Conservation (phyloP, 228 moss, liverwort and hornwort genomes). For the Sphagnum magellanicum region DNA sequence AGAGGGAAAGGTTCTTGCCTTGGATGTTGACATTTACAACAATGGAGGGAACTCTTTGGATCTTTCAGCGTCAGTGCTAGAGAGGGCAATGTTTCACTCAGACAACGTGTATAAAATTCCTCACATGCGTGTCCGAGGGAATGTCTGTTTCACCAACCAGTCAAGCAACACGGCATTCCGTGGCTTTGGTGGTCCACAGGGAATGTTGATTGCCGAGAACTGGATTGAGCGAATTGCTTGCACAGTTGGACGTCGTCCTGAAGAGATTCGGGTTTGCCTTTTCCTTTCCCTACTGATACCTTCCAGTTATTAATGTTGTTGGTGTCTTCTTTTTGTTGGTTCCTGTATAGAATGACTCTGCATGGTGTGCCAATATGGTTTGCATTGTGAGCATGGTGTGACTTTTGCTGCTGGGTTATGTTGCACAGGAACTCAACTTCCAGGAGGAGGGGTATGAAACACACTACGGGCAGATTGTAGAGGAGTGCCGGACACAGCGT, state of each 20-base stretch:
- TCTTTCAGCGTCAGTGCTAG: slow-evolving; percentile 79
- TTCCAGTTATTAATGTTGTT: not conserved
- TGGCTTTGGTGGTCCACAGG: slow-evolving; percentile 97
- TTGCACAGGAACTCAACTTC: slow-evolving; percentile 72
- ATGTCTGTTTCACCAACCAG: slow-evolving; percentile 65
- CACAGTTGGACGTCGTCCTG: slow-evolving; percentile 59
- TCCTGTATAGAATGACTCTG: too few relatives aligned
- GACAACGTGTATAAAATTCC: slow-evolving; percentile 84
- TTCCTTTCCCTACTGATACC: not conserved
- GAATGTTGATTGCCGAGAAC: slow-evolving; percentile 84
- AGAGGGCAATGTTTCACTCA: slow-evolving; percentile 89
- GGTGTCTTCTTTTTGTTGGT: not conserved
- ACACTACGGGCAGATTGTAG: slow-evolving; percentile 76
- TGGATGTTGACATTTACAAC: slow-evolving; percentile 68
- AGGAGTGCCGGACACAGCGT: slow-evolving; percentile 45
- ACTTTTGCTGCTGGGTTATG: too few relatives aligned
- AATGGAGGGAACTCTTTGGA: slow-evolving; percentile 85
- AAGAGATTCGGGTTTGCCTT: slow-evolving; percentile 64
- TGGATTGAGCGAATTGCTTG: slow-evolving; percentile 89
- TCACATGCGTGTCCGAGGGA: slow-evolving; percentile 69
- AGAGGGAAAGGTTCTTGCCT: slow-evolving; percentile 72
- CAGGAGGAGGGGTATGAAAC: slow-evolving; percentile 69
- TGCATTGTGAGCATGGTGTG: too few relatives aligned
- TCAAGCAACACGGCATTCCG: slow-evolving; percentile 96
- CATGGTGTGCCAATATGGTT: too few relatives aligned